Base-by-base conservation (phyloP, 2,329 filamentous ascomycete genomes). In the Neospermospora avenae region DNA sequence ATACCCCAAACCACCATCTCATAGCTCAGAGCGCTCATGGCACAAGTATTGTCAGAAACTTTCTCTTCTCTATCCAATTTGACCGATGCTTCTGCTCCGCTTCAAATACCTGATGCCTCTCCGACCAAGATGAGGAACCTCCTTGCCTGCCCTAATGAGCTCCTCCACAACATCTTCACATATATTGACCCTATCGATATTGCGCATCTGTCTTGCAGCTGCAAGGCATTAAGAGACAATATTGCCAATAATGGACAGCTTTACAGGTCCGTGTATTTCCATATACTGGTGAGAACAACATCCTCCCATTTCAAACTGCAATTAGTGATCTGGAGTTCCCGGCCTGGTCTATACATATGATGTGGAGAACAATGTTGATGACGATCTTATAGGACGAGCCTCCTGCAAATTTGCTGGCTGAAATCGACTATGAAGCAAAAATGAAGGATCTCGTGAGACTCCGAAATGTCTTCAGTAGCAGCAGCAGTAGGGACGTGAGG, bases 241-340 rank as follows among this genome's bases (percentile, higher is more conserved):
- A 77, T 89, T 55, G 77, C 75, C 52, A 78, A 77, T 45, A 89
- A 91, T 70, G 71, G 73, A 16, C 75, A 82, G 8, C 74, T 92
- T 13, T 87, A 80, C 72, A 85, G 82, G 61, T 79, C 81, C 22
- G 75, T 89, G 6, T 92, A 90, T 70, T 72, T 86, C 3, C 76
- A 76, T 16, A 72, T 74, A 45, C 78, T 85, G 57, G 86, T 58
- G 39, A 41, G n/a, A 41, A 3, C 14, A 39, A 14, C 16, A 39
- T 16, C 16, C 8, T n/a, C n/a, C 39, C 10, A 4, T 4, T 39
- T 14, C 10, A 10, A 31, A 31, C 10, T 10, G 28, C 28, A 5
- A 31, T 31, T 5, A 10, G 28, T 31, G 28, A 31, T 31, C 10
- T 31, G 28, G 28, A 31, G 28, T 6, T 31, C 5, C 28, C 28